Base-by-base conservation (phyloP, 345 rosid genomes). In the Linum lewisii region DNA sequence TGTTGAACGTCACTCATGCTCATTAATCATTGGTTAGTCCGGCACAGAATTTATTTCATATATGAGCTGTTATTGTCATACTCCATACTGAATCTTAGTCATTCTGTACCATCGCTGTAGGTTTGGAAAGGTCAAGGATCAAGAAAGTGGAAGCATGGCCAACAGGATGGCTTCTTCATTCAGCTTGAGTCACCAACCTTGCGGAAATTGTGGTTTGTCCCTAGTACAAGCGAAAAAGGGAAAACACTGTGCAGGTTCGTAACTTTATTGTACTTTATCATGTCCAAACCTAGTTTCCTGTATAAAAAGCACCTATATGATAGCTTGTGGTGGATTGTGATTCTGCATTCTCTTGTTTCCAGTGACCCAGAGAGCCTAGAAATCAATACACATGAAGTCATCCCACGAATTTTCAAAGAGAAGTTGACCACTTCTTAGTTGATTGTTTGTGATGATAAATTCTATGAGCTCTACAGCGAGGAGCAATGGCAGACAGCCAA, bases 61-160 rank as follows among this genome's bases (percentile, higher is more conserved):
- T 38, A 13, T 47, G n/a, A 24, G 9, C 45, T n/a, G 16, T 49
- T 13, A 45, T 19, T 16, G 23, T 54, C 20, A 24, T 20, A 20
- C 22, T 11, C 38, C 10, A 49, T 18, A 34, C 19, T 26, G 24
- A 51, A 37, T 53, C 54, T 61, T 49, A 60, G 34, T 34, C 16
- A 24, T 67, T 4, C 22, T 26, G n/a, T 58, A 26, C 61, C 60
- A 18, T 42, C 59, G 52, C 68, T 57, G 54, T 70, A 91, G 98
- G 88, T 91, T 54, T 91, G 96, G 96, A 90, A 84, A 82, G 99
- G 99, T 67, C 91, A 85, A 78, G 99, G 99, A 55, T 85, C 95
- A 47, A 87, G 99, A 78, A 93, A 93, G 77, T 93, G 99, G 99
- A 93, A 64, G 68, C 91, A 84, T 19, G 95, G 97, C 60, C 89